Evolutionary conservation across 1,284 basidiomycete genomes (phyloP).

Genomic region (Puccinia triticina): DNA sequence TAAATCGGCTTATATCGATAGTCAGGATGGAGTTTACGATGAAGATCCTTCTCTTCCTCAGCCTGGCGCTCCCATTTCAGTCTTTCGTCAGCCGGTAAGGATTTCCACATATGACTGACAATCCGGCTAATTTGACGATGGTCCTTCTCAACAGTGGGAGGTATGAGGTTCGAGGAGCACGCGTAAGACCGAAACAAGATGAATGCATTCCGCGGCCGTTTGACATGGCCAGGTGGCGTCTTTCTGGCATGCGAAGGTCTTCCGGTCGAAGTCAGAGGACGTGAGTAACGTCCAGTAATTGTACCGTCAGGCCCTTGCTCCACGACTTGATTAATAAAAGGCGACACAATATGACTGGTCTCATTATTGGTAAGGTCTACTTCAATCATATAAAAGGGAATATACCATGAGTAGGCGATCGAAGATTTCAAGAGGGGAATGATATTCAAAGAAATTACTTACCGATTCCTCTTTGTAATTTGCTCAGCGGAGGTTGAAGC

Average conservation of each 20-base stretch:
- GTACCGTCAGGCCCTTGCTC: conserved; percentile 45
- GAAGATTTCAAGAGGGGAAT: background rate
- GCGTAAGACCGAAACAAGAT: conserved; percentile 49
- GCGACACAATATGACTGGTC: conserved; percentile 38
- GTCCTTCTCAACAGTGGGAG: conserved; percentile 53
- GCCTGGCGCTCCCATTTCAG: conserved; percentile 57
- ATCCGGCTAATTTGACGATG: conserved; percentile 58
- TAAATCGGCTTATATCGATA: conserved; percentile 58
- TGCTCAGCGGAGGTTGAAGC: conserved; percentile 30
- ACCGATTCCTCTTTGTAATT: conserved; percentile 10
- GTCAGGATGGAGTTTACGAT: conserved; percentile 55
- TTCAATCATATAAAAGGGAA: background rate
- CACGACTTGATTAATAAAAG: conserved; percentile 50
- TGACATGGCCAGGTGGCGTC: conserved; percentile 50
- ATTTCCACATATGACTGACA: conserved; percentile 57
- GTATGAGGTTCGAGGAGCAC: conserved; percentile 50
- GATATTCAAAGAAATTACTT: background rate
- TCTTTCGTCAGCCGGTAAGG: conserved; percentile 55
- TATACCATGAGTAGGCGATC: background rate
- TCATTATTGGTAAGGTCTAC: background rate
- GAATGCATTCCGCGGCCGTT: conserved; percentile 50
- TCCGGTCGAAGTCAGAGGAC: conserved; percentile 50
- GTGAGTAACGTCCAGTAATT: conserved; percentile 46
- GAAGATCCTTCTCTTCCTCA: conserved; percentile 56
- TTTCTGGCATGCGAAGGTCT: conserved; percentile 51